Evolutionary conservation across 495 filamentous ascomycete genomes (phyloP).

Genomic region (Podospora fimiseda): DNA sequence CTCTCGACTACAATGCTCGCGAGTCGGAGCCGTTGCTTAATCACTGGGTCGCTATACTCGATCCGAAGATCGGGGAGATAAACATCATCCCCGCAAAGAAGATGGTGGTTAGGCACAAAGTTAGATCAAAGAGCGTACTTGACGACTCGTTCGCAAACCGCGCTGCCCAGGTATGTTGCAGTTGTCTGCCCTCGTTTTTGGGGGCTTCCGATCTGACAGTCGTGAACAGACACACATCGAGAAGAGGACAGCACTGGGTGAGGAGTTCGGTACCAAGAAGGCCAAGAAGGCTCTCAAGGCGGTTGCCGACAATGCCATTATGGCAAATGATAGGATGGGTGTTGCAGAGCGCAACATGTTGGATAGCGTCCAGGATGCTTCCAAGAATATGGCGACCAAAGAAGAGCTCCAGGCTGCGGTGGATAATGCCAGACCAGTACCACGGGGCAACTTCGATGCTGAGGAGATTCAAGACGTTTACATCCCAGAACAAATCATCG

Average conservation of each 20-base stretch:
- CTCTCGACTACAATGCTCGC: slow-evolving; percentile 72
- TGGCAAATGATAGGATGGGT: slow-evolving; percentile 38
- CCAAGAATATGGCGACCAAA: slow-evolving; percentile 49
- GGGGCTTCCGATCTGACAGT: slow-evolving; percentile 17
- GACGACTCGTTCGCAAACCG: slow-evolving; percentile 34
- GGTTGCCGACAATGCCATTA: slow-evolving; percentile 72
- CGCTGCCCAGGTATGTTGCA: slow-evolving; percentile 32
- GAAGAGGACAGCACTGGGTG: slow-evolving; percentile 65
- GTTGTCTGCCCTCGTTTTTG: slow-evolving; percentile 2
- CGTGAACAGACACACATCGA: slow-evolving; percentile 48
- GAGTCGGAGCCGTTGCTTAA: slow-evolving; percentile 67
- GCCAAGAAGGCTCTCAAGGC: slow-evolving; percentile 77
- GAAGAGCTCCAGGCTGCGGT: slow-evolving; percentile 59
- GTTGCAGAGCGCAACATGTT: slow-evolving; percentile 57
- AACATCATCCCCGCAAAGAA: slow-evolving; percentile 71
- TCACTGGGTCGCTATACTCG: slow-evolving; percentile 83
- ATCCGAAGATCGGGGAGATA: slow-evolving; percentile 64
- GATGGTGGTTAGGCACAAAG: slow-evolving; percentile 60
- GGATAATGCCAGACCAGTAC: slow-evolving; percentile 70
- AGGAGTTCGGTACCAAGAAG: slow-evolving; percentile 91
- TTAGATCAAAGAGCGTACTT: slow-evolving; percentile 47
- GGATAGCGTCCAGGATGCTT: slow-evolving; percentile 53
- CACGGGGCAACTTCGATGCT: slow-evolving; percentile 66
- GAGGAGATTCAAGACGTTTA: slow-evolving; percentile 77
- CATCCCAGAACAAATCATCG: slow-evolving; percentile 60